A percentile compares a stretch with the other conserved stretches of the same genome.
Conservation (phyloP, 192 early-diverging fungal genomes). For the Powellomyces hirtus region DNA sequence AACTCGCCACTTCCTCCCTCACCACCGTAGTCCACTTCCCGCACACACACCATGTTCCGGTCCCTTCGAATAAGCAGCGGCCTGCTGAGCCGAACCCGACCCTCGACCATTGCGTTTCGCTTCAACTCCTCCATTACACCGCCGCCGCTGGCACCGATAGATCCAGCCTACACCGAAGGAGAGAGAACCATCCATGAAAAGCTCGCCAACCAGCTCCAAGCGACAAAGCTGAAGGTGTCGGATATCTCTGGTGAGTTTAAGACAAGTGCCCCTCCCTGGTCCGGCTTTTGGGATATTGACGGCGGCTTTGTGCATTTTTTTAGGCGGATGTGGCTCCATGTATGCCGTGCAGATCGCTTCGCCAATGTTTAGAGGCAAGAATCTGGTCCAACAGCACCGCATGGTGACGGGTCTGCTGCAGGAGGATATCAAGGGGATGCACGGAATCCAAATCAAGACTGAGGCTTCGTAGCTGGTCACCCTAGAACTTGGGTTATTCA, state of each 20-base stretch:
- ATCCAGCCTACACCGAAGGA: constrained; percentile 46
- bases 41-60: too few species aligned
- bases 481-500: too few species aligned
- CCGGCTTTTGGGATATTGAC: too few species aligned
- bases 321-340: constrained; percentile 97
- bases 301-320: not conserved
- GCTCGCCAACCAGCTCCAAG: constrained; percentile 63
- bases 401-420: constrained; percentile 83
- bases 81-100: not conserved
- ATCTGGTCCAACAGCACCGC: constrained; percentile 85
- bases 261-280: too few species aligned
- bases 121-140: not conserved
- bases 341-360: constrained; percentile 89
- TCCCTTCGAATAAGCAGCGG: too few species aligned
- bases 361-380: constrained; percentile 69
- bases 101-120: not conserved
- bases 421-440: constrained; percentile 91
- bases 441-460: constrained; percentile 68
- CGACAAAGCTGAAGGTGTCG: constrained; percentile 68
- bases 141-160: constrained; percentile 2
- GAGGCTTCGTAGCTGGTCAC: constrained; percentile 23
- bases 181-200: constrained; percentile 77
- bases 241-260: constrained; percentile 74
- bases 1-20: too few species aligned
- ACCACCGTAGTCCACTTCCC: too few species aligned